Base-by-base conservation (phyloP, 352 stramenopile species). In the Aphanomyces invadans region DNA sequence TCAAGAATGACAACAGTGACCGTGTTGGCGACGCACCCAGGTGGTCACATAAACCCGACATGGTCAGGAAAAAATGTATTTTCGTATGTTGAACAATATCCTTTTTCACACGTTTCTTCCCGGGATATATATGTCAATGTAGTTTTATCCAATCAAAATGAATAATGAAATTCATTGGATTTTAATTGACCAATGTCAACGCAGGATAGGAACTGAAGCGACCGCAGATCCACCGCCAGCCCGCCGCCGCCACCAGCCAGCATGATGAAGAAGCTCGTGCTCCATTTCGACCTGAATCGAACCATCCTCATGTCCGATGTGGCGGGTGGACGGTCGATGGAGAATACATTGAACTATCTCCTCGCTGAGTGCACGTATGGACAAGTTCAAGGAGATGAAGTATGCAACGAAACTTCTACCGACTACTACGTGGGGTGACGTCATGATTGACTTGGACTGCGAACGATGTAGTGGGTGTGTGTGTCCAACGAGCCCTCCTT, bases 271-370 rank as follows among this genome's bases (percentile, higher is more conserved):
- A 67, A 67, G 32, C 49, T 93, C 10, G 81, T 93, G 70, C 77
- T 95, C 57, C 83, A 95, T 70, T 92, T 95, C 60, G 87, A 96
- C 65, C 71, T 95, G 56, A 96, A 96, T 76, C 86, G 86, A 52
- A 95, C 87, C 39, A 72, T 95, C 36, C 77, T 96, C 70, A 95
- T 95, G 86, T 92, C 87, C 59, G 87, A 96, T 67, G 80, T 83
- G n/a, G 85, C 86, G 21, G 87, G 84, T 53, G 83, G 84, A 25
- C 83, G 87, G 48, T 89, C 77, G n/a, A 90, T 95, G 79, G 80
- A 94, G 72, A 86, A 95, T 71, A 94, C 85, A 19, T 80, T 94
- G 64, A 81, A 92, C 69, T 94, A 92, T 66, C 74, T 94, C 5
- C 75, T 94, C 32, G 83, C 83, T 23, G 85, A 94, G 71, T 90